These are phyloP conservation scores for Panaeolus papilionaceus DNA, from an alignment of 768 basidiomycete genomes.

Conservation along the genomic window DNA sequence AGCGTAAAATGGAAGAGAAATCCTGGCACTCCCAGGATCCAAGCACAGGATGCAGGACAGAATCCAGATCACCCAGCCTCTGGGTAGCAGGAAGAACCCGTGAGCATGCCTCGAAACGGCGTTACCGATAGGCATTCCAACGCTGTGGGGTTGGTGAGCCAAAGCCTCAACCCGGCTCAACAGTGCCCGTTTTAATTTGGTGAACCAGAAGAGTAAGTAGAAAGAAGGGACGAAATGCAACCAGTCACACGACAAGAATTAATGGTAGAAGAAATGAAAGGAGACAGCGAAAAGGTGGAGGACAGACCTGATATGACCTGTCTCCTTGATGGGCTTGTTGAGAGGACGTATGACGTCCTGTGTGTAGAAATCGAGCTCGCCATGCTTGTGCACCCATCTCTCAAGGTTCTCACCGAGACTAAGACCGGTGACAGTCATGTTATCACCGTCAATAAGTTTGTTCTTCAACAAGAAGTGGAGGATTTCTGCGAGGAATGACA, in stretches of 20 bases:
- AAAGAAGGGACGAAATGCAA: not conserved
- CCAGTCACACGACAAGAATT: not conserved
- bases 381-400: conserved; percentile 81
- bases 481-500: conserved; percentile 59
- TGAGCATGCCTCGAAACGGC: conserved; percentile 15
- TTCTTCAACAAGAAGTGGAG: conserved; percentile 86
- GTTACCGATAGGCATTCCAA: conserved; percentile 9
- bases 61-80: not conserved
- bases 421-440: conserved; percentile 88
- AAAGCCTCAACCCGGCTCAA: not conserved
- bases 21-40: not conserved
- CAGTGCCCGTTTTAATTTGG: not conserved
- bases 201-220: not conserved
- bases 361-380: conserved; percentile 66
- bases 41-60: not conserved
- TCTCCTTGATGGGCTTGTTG: conserved; percentile 85
- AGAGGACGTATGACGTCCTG: conserved; percentile 92
- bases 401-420: conserved; percentile 94
- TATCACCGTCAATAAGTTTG: conserved; percentile 89
- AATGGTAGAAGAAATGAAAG: conserved; percentile 21
- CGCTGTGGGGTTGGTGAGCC: conserved; percentile 6
- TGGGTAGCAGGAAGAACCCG: not conserved
- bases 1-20: not conserved
- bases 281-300: not conserved
- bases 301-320: conserved; percentile 84